Percentiles rank a stretch among this genome's conserved stretches.
phyloP scores from a whole-genome alignment of 2,329 filamentous ascomycete genomes.

The Cercospora berteroae region DNA sequence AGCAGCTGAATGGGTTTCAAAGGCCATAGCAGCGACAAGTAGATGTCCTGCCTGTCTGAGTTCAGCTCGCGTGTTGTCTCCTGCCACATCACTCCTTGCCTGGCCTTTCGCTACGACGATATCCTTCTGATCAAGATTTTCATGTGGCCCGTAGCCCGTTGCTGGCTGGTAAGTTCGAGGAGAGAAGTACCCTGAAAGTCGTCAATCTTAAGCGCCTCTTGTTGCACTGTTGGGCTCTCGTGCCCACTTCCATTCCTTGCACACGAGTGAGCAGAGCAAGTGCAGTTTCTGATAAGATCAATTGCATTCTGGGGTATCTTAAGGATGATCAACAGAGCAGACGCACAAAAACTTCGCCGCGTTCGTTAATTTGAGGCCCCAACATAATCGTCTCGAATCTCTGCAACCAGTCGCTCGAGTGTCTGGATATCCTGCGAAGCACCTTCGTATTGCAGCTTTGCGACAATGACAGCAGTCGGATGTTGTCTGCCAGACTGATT shows the following conservation, averaged over 20 bases:
- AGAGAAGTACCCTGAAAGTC: no score
- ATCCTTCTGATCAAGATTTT: no score
- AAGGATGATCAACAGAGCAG: neutral
- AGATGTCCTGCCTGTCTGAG: neutral
- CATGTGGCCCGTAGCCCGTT: no score
- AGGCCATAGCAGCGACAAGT: neutral
- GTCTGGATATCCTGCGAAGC: slow-evolving; percentile 10
- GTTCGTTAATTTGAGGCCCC: neutral
- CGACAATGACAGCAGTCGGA: slow-evolving; percentile 2
- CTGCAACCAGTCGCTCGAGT: slow-evolving; percentile 3
- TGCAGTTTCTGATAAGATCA: no score
- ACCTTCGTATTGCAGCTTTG: slow-evolving; percentile 11
- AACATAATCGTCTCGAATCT: slow-evolving; percentile 12
- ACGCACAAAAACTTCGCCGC: neutral
- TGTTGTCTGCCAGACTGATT: slow-evolving; percentile 9
- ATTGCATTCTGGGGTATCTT: neutral
- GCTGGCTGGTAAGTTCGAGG: no score
- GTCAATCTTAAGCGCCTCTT: no score
- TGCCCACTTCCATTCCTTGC: no score
- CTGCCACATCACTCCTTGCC: neutral
- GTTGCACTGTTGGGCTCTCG: no score
- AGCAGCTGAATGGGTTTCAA: neutral
- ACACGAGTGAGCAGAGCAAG: no score
- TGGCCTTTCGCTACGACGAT: no score
- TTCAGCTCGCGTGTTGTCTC: neutral